These are phyloP conservation scores for Aulographum hederae DNA, from an alignment of 2,329 filamentous ascomycete species.

Conservation along the genomic window DNA sequence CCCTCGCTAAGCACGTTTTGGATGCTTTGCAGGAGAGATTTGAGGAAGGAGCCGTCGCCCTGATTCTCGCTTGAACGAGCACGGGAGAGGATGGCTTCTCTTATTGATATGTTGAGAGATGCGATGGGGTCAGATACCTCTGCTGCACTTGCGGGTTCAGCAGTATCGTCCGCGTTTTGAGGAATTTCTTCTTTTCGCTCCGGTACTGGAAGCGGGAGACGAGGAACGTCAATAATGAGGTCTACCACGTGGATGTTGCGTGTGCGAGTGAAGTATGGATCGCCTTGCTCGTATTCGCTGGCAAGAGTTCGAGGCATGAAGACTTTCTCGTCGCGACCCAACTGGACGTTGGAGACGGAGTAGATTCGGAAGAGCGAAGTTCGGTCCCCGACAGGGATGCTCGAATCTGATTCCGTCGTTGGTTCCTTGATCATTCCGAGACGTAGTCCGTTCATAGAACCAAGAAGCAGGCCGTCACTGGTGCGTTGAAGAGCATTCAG, in stretches of 20 bases:
- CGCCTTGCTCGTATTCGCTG: constrained; percentile 50
- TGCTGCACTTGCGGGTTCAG: not conserved
- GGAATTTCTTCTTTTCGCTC: constrained; percentile 2
- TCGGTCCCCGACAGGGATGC: too few relatives aligned
- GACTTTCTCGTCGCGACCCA: constrained; percentile 78
- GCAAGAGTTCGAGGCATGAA: constrained; percentile 57
- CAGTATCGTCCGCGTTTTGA: constrained; percentile 1
- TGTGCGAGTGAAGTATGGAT: constrained; percentile 68
- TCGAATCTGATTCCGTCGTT: not conserved
- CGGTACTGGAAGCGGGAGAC: constrained; percentile 11
- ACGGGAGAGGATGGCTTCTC: too few relatives aligned
- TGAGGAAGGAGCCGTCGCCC: constrained; percentile 11
- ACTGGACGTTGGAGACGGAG: constrained; percentile 59
- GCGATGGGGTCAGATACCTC: constrained; percentile 1
- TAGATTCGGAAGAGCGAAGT: constrained; percentile 51
- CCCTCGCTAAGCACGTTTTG: constrained; percentile 17
- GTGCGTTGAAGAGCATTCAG: constrained; percentile 36
- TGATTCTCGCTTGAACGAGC: too few relatives aligned
- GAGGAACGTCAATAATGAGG: constrained; percentile 47
- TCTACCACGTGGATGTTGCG: constrained; percentile 58
- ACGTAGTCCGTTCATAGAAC: constrained; percentile 39
- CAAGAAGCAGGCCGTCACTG: constrained; percentile 39
- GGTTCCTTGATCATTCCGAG: constrained; percentile 51
- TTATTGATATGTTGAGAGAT: too few relatives aligned
- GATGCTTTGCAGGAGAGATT: constrained; percentile 16